Evolutionary conservation across 768 basidiomycete genomes (phyloP).

Genomic region (Mycena maculata): DNA sequence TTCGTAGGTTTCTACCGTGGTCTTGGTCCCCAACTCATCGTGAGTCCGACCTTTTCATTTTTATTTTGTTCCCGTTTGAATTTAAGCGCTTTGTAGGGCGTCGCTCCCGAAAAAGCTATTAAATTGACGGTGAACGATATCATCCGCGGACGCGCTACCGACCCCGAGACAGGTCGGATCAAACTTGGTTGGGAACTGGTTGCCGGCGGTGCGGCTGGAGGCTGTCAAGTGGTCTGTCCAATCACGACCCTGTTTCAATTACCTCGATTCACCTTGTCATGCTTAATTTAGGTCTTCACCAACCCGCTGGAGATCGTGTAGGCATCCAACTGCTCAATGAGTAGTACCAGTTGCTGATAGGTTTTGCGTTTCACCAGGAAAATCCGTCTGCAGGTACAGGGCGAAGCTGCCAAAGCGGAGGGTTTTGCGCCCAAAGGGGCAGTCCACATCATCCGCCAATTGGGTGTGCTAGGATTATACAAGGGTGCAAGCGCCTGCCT

Average conservation of each 20-base stretch:
- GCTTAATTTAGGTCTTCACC: conserved; percentile 82
- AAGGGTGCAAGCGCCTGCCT: conserved; percentile 93
- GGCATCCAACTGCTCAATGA: background rate
- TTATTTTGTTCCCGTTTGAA: background rate
- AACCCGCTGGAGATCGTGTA: conserved; percentile 98
- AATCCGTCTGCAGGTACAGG: conserved; percentile 95
- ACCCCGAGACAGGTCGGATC: conserved; percentile 97
- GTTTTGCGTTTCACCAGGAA: conserved; percentile 62
- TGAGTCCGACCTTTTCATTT: conserved; percentile 45
- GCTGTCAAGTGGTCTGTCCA: conserved; percentile 92
- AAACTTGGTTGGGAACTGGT: conserved; percentile 89
- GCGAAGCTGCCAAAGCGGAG: conserved; percentile 90
- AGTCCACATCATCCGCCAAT: conserved; percentile 90
- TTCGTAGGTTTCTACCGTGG: conserved; percentile 96
- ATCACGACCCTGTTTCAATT: background rate
- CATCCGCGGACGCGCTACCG: conserved; percentile 83
- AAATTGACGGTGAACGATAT: conserved; percentile 97
- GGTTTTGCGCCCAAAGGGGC: conserved; percentile 88
- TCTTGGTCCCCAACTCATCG: conserved; percentile 93
- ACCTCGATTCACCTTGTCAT: conserved; percentile 6
- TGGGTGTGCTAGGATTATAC: conserved; percentile 94
- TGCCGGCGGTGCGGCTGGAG: conserved; percentile 94
- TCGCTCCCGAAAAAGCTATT: conserved; percentile 97
- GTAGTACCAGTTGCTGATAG: background rate
- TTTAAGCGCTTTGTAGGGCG: conserved; percentile 66